Evolutionary conservation across 768 basidiomycete species (phyloP), one percentile per base, ranked within the genome.

Genomic region (Boletus edulis): DNA sequence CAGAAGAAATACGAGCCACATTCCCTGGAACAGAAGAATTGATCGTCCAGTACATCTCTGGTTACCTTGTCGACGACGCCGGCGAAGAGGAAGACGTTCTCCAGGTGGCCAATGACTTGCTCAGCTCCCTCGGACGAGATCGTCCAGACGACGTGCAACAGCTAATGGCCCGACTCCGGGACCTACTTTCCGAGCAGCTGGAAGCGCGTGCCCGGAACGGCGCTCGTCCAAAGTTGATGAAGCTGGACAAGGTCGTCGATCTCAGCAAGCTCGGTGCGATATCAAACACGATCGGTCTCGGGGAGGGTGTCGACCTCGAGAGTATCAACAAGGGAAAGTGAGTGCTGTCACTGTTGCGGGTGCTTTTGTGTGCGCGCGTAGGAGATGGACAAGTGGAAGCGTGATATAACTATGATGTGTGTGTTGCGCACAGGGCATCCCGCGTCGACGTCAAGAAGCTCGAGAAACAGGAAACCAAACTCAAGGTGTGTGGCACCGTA

Each of bases 391-490:
- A 8, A 29, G 38, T 14, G 40, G 22, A 10, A 22, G 38, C 9
- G 22, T 27, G 59, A 46, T 52, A 41, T 40, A 13, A 57, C 48
- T 24, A n/a, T 54, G 31, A 50, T 44, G 9, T 49, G 3, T 43
- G 44, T 48, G 51, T 56, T 57, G 56, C 62, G 48, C 65, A 54
- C 58, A 91, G 94, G 73, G 91, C 89, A 34, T 92, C 91, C 37
- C 86, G 89, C 29, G 94, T 97, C 45, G 94, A 97, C 75, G 82
- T 97, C 56, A 96, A 94, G 73, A 95, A 95, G 65, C 83, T 97
- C 10, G 94, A 96, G 74, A 96, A 97, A 72, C 91, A 94, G 63
- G 97, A 99, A 72, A 93, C 94, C 1, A 99, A 99, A 71, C 84
- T 98, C 62, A 87, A 86, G 78, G 91, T 87, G 69, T 29, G 42